Base-by-base conservation (phyloP, 164 flowering plant species). In the Chloranthus sessilifolius region DNA sequence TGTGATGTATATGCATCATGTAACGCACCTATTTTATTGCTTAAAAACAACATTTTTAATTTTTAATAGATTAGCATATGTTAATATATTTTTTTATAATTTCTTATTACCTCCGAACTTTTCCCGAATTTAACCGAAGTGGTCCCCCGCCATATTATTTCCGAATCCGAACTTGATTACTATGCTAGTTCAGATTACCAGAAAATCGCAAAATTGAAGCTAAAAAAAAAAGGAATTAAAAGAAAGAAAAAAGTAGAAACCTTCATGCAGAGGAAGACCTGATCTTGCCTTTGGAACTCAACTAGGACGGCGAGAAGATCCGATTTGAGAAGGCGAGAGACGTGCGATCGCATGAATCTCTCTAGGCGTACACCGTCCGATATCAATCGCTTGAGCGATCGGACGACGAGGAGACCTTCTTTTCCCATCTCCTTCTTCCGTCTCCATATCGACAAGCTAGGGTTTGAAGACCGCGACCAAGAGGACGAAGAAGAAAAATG, bases 371-470 rank as follows among this genome's bases (percentile, higher is more conserved):
- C 21, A 0, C 83, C 68, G 39, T 86, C 23, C 26, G 77, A 59
- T 36, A 62, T 73, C 19, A 83, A 75, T 12, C 95, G 61, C 71
- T 92, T 92, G 51, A 92, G 81, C 59, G 88, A 88, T 42, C 84
- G 87, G 34, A 88, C 95, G 12, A 69, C 75, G 20, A 81, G 63
- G 11, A 92, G 34, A 1, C 95, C 97, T 48, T 92, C 99, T 57
- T 92, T 92, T 15, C 91, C 78, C 74, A 92, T 74, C 67, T 86
- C 95, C 50, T 88, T 92, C 77, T 82, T 92, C 39, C 94, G 60
- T 53, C 96, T 75, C 99, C 99, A 88, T 69, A 88, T 84, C 23
- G 99, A 92, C 38, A 92, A 52, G 63, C 94, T 82, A 0, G 96
- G 86, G 30, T 71, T 75, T n/a, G 88, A 72, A 7, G 82, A 74